Evolutionary conservation across 108 stramenopile species (phyloP), one percentile per base, ranked within the genome.

Genomic region (Cyclotella cryptica): DNA sequence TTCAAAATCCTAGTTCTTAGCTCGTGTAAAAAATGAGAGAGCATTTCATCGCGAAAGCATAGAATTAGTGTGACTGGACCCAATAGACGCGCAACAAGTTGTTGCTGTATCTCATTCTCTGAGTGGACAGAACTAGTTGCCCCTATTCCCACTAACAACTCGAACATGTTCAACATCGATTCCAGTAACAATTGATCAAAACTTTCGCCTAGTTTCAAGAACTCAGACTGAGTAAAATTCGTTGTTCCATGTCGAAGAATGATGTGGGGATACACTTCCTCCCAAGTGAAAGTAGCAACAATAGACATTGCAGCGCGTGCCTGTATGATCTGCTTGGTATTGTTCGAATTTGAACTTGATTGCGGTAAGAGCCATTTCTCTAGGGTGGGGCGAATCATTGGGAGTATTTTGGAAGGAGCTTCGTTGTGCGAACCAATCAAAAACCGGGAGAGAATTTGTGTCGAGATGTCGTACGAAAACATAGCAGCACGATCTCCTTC

Each of bases 221-320:
- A 61, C 6, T 67, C 28, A 29, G 72, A 49, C 58, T 66, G 44
- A 13, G 61, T 18, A 43, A 53, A 41, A 22, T 65, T 46, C 60
- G 26, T n/a, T 67, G 26, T n/a, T 3, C 60, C 39, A 29, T 55
- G 57, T 39, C 29, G 6, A 12, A 27, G 17, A 19, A 41, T 22
- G 28, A 42, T 27, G 44, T 51, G 9, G 18, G 60, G 60, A 30
- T 62, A n/a, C 21, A 74, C 60, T 46, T 81, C 80, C 30, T 75
- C 69, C 73, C 61, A 81, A 40, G 72, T 51, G 53, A 83, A 83
- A 40, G 82, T 78, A 10, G 82, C 72, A 11, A 83, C 47, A 40
- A 83, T 79, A 14, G 82, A 79, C 10, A 74, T 26, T 42, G 82
- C 78, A 17, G 82, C 77, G 28, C 82, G 59, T 39, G 78, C 65